These are phyloP conservation scores for Neoboletus subvelutipes DNA, from an alignment of 768 basidiomycete species.

Conservation along the genomic window DNA sequence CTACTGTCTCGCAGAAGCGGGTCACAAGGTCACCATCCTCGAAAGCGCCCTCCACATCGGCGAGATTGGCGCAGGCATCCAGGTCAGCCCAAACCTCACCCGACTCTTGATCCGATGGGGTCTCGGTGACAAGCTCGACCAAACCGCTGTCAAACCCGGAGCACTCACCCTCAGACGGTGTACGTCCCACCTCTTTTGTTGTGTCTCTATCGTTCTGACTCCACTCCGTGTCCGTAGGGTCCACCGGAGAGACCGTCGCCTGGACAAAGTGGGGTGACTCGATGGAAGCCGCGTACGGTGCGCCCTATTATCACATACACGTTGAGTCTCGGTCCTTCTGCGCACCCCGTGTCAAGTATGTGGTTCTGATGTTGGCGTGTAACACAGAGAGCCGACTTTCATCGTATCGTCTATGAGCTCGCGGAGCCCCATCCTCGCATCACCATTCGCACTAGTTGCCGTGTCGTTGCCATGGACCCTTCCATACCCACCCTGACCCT, in stretches of 20 bases:
- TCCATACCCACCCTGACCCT: slow-evolving; percentile 37
- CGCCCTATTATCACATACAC: slow-evolving; percentile 38
- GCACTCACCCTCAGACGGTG: slow-evolving; percentile 44
- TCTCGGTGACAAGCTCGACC: slow-evolving; percentile 40
- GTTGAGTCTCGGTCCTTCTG: slow-evolving; percentile 9
- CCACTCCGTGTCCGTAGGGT: slow-evolving; percentile 17
- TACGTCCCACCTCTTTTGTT: slow-evolving; percentile 11
- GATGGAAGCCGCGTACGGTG: slow-evolving; percentile 33
- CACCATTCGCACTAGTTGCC: slow-evolving; percentile 36
- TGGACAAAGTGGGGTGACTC: slow-evolving; percentile 37
- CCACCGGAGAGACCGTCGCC: slow-evolving; percentile 35
- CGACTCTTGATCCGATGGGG: slow-evolving; percentile 54
- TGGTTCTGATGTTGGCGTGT: neutral
- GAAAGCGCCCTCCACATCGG: slow-evolving; percentile 40
- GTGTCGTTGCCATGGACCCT: slow-evolving; percentile 38
- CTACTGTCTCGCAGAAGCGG: slow-evolving; percentile 43
- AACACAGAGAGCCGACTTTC: slow-evolving; percentile 46
- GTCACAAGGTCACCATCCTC: slow-evolving; percentile 49
- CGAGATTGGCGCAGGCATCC: slow-evolving; percentile 55
- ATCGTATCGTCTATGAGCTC: slow-evolving; percentile 37
- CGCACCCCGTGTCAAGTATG: too few species aligned
- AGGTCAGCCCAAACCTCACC: slow-evolving; percentile 42
- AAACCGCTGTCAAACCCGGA: slow-evolving; percentile 39
- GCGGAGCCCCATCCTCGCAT: slow-evolving; percentile 35
- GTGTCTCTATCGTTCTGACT: neutral